Evolutionary conservation across 176 grass and related monocot genomes (phyloP).

Genomic region (Microstegium vimineum): DNA sequence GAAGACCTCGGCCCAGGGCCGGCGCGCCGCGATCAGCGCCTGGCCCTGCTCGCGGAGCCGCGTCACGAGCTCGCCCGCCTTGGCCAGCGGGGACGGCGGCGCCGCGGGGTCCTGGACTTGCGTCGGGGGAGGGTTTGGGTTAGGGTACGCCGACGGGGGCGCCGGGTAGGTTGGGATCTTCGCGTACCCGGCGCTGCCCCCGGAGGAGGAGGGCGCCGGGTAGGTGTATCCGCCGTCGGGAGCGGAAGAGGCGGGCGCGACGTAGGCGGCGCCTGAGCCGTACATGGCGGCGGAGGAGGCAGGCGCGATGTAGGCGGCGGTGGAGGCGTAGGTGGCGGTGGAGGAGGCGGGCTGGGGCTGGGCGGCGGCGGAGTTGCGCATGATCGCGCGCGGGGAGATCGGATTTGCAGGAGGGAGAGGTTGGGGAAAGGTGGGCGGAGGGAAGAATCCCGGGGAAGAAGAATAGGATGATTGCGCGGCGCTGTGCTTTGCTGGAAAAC

Average conservation of each 20-base stretch:
- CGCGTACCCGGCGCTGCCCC: conserved; percentile 11
- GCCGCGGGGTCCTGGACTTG: conserved; percentile 22
- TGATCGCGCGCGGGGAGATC: conserved; percentile 11
- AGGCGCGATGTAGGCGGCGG: conserved; percentile 12
- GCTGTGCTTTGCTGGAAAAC: background rate
- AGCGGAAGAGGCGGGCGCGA: background rate
- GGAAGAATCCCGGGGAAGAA: background rate
- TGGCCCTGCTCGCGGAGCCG: conserved; percentile 70
- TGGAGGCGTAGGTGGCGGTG: conserved; percentile 2
- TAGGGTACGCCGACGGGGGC: conserved; percentile 40
- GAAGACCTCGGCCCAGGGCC: conserved; percentile 79
- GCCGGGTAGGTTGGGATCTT: conserved; percentile 46
- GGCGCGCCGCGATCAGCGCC: conserved; percentile 57
- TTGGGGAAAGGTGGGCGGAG: conserved; percentile 16
- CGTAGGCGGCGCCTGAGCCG: conserved; percentile 20
- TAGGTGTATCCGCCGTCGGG: conserved; percentile 24
- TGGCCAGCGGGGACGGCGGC: conserved; percentile 38
- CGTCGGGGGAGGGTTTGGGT: background rate
- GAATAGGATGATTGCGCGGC: background rate
- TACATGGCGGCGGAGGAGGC: conserved; percentile 25
- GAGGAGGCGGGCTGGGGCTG: background rate
- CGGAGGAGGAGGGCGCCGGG: conserved; percentile 25
- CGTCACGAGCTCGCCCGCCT: conserved; percentile 57
- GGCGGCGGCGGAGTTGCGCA: background rate
- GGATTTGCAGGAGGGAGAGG: conserved; percentile 10